These are phyloP conservation scores for Dysphania ambrosioides DNA, from an alignment of 148 eudicot genomes.

Conservation along the genomic window DNA sequence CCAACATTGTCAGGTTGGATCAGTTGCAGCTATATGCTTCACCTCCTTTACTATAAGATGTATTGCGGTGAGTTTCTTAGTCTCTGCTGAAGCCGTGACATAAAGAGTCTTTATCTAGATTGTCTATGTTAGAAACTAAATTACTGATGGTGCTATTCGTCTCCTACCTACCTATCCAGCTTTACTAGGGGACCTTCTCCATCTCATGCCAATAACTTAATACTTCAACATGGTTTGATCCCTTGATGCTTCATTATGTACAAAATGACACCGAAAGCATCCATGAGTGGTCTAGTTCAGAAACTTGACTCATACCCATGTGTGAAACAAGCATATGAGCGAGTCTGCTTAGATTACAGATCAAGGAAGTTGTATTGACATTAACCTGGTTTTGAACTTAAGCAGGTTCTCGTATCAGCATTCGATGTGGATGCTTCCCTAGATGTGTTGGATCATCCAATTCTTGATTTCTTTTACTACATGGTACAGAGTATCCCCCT, in stretches of 20 bases:
- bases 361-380: neutral
- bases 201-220: neutral
- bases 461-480: constrained; percentile 72
- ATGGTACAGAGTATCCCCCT: constrained; percentile 40
- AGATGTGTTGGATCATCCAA: constrained; percentile 78
- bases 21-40: constrained; percentile 80
- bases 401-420: constrained; percentile 71
- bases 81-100: neutral
- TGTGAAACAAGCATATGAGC: neutral
- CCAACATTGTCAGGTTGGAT: constrained; percentile 68
- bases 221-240: neutral
- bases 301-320: neutral
- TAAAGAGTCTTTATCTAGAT: neutral
- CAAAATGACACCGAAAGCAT: neutral
- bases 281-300: too few relatives aligned
- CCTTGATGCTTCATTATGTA: neutral
- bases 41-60: constrained; percentile 77
- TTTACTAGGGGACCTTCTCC: neutral
- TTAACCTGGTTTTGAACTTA: neutral
- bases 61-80: constrained; percentile 56
- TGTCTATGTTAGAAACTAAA: neutral
- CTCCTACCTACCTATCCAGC: neutral
- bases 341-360: neutral
- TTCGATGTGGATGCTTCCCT: constrained; percentile 75
- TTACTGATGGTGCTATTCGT: neutral